These are phyloP conservation scores for Wickerhamomyces silvicola DNA, from an alignment of 805 yeast genomes.

Conservation along the genomic window DNA sequence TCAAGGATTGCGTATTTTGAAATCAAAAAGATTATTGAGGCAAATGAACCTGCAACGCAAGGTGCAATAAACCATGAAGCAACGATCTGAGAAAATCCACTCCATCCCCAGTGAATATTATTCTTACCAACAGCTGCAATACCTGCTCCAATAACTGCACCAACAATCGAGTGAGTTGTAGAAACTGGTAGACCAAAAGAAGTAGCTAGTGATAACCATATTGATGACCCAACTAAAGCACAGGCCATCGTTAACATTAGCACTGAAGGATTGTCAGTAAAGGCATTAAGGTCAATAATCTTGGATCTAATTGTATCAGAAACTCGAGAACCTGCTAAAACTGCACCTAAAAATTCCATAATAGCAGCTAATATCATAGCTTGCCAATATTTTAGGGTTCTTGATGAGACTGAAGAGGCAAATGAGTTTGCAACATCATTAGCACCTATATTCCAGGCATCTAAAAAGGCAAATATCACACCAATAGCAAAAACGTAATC, in stretches of 20 bases:
- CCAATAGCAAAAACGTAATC: conserved; percentile 67
- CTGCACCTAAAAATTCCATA: conserved; percentile 72
- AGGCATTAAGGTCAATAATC: conserved; percentile 47
- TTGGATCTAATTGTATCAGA: conserved; percentile 65
- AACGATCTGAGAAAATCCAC: conserved; percentile 61
- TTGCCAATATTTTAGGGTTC: conserved; percentile 65
- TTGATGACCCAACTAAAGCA: conserved; percentile 67
- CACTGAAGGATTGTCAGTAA: conserved; percentile 54
- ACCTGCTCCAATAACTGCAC: conserved; percentile 69
- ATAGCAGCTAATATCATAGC: conserved; percentile 67
- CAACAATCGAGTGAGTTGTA: conserved; percentile 74
- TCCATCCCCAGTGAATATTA: conserved; percentile 70
- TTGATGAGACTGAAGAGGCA: conserved; percentile 68
- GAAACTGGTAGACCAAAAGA: conserved; percentile 70
- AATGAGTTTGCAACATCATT: conserved; percentile 79
- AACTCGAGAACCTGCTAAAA: conserved; percentile 66
- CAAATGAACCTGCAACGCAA: conserved; percentile 55
- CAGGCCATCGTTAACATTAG: conserved; percentile 70
- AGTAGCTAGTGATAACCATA: conserved; percentile 67
- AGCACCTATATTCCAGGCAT: conserved; percentile 78
- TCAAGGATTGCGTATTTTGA: conserved; percentile 60
- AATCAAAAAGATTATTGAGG: conserved; percentile 50
- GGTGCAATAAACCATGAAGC: conserved; percentile 85
- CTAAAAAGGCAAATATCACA: conserved; percentile 66
- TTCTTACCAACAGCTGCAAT: conserved; percentile 64